Percentiles rank a stretch among this genome's conserved stretches.
Evolutionary conservation across 768 basidiomycete genomes (phyloP).

Genomic region (Myochromella boudieri): DNA sequence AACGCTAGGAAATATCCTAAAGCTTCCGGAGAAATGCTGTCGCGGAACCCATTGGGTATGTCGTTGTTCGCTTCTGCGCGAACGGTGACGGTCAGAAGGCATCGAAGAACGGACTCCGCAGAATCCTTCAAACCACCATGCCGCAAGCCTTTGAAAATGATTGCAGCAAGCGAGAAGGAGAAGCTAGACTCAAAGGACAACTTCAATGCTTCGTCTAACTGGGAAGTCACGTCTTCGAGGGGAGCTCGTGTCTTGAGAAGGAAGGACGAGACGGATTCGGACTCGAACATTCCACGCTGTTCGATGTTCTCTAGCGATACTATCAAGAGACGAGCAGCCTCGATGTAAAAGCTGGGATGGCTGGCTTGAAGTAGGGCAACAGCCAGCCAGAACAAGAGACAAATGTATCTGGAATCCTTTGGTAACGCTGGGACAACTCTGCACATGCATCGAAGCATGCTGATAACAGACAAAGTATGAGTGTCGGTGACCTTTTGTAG

Average conservation of each 20-base stretch:
- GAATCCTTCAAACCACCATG: constrained; percentile 61
- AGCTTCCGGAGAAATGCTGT: constrained; percentile 55
- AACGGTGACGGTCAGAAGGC: constrained; percentile 61
- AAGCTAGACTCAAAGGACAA: constrained; percentile 78
- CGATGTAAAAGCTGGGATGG: constrained; percentile 65
- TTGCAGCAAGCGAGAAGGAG: constrained; percentile 78
- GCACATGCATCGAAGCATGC: constrained; percentile 86
- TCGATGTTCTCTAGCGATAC: constrained; percentile 67
- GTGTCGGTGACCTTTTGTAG: constrained; percentile 65
- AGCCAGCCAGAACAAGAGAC: constrained; percentile 84
- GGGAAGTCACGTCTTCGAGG: constrained; percentile 66
- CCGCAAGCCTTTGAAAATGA: constrained; percentile 86
- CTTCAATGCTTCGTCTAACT: constrained; percentile 71
- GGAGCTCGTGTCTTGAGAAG: constrained; percentile 64
- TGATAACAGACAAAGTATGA: constrained; percentile 72
- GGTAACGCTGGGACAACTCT: constrained; percentile 72
- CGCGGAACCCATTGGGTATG: constrained; percentile 36
- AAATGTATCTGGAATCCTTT: constrained; percentile 68
- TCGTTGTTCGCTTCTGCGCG: constrained; percentile 33
- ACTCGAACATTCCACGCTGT: constrained; percentile 55
- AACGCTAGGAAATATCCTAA: constrained; percentile 81
- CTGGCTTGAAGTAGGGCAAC: constrained; percentile 81
- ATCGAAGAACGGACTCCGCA: constrained; percentile 61
- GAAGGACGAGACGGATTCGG: constrained; percentile 49
- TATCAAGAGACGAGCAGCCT: constrained; percentile 68